phyloP scores from a whole-genome alignment of 2,329 filamentous ascomycete species.

The Arthroderma sp. region DNA sequence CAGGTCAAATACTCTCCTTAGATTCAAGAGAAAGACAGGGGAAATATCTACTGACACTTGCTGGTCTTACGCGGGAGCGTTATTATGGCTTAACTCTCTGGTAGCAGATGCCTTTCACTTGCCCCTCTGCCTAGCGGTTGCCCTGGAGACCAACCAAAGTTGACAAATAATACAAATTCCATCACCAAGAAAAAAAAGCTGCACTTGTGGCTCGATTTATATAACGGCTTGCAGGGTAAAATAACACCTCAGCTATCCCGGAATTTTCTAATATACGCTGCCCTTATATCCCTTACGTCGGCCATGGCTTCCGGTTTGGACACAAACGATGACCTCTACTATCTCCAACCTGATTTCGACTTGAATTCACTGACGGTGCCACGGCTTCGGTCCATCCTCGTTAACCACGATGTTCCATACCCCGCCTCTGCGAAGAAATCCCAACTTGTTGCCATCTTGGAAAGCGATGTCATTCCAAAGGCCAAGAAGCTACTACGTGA shows the following conservation, averaged over 20 bases:
- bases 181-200: not conserved
- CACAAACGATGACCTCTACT: constrained; percentile 53
- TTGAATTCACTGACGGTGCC: constrained; percentile 73
- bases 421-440: constrained; percentile 84
- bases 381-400: constrained; percentile 77
- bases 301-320: constrained; percentile 21
- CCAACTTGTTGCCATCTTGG: constrained; percentile 74
- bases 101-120: not conserved
- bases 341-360: constrained; percentile 79
- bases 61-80: not conserved
- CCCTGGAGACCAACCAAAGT: constrained; percentile 25
- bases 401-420: constrained; percentile 76
- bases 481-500: constrained; percentile 63
- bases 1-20: not conserved
- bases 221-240: not conserved
- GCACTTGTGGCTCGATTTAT: not conserved
- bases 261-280: not conserved
- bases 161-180: constrained; percentile 3
- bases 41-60: not conserved
- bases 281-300: not conserved
- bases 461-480: constrained; percentile 64
- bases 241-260: too few relatives aligned
- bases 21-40: not conserved
- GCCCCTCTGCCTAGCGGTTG: constrained; percentile 20
- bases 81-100: not conserved